These are phyloP conservation scores for Penicillium sp. DNA, from an alignment of 2,329 filamentous ascomycete species.

Conservation along the genomic window DNA sequence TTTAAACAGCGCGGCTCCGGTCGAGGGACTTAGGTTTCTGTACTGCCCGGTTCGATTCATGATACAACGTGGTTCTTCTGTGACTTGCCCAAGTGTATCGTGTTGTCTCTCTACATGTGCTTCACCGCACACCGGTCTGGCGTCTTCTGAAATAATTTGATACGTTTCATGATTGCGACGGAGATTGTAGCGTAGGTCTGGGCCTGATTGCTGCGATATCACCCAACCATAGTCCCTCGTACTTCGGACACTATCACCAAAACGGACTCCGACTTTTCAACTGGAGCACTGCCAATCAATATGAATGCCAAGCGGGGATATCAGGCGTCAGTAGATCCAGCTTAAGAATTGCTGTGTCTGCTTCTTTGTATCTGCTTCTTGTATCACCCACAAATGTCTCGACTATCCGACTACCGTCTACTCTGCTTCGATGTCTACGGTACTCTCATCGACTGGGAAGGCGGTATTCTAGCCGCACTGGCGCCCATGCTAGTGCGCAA, in stretches of 20 bases:
- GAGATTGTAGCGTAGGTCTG: not conserved
- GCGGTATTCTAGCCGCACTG: constrained; percentile 57
- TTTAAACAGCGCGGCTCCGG: constrained; percentile 26
- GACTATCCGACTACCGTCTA: constrained; percentile 42
- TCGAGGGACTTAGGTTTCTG: constrained; percentile 22
- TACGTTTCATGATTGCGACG: constrained; percentile 12
- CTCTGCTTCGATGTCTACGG: constrained; percentile 76
- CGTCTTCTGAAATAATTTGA: constrained; percentile 8
- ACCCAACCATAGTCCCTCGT: not conserved
- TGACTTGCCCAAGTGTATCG: constrained; percentile 4
- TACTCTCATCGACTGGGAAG: constrained; percentile 74
- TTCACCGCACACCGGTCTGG: not conserved
- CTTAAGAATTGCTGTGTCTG: not conserved
- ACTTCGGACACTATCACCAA: not conserved
- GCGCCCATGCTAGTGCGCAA: constrained; percentile 37
- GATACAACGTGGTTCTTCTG: constrained; percentile 26
- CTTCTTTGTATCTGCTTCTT: not conserved
- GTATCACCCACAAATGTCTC: constrained; percentile 17
- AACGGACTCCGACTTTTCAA: not conserved
- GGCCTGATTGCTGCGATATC: too few species aligned
- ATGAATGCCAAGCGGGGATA: not conserved
- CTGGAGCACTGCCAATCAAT: not conserved
- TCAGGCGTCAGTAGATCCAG: not conserved
- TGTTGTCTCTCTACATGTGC: not conserved
- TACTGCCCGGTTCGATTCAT: constrained; percentile 26